phyloP scores from a whole-genome alignment of 208 protist genomes.

The Polymyxa betae region DNA sequence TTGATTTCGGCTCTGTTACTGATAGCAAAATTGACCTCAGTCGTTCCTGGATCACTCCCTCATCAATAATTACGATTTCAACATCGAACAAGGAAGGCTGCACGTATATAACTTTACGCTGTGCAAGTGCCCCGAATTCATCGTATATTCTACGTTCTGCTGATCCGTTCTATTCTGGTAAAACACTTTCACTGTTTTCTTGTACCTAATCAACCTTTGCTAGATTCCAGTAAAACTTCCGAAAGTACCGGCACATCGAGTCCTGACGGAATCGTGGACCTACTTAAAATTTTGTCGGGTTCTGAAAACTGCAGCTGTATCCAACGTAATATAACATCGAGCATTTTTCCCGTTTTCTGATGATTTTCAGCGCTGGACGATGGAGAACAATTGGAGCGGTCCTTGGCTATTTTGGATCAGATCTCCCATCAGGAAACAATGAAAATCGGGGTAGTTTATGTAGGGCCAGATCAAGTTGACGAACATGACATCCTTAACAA shows the following conservation, averaged over 20 bases:
- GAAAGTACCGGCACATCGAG: background rate
- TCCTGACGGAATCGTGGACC: background rate
- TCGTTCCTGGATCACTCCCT: too few relatives aligned
- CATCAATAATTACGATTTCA: too few relatives aligned
- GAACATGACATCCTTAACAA: background rate
- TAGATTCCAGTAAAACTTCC: background rate
- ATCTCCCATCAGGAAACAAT: background rate
- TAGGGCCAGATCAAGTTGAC: background rate
- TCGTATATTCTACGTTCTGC: too few relatives aligned
- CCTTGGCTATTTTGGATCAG: background rate
- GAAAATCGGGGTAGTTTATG: slow-evolving; percentile 4
- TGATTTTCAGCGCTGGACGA: background rate
- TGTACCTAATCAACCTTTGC: background rate
- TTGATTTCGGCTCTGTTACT: too few relatives aligned
- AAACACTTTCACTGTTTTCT: too few relatives aligned
- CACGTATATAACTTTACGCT: too few relatives aligned
- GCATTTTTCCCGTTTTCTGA: background rate
- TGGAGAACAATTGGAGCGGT: background rate
- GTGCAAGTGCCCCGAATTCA: too few relatives aligned
- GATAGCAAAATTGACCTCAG: too few relatives aligned
- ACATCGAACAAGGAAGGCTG: too few relatives aligned
- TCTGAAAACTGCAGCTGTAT: background rate
- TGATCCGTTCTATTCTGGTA: too few relatives aligned
- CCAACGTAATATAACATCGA: background rate
- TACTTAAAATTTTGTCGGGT: background rate